phyloP scores from a whole-genome alignment of 2,329 filamentous ascomycete genomes.

The Alternaria ethzedia region DNA sequence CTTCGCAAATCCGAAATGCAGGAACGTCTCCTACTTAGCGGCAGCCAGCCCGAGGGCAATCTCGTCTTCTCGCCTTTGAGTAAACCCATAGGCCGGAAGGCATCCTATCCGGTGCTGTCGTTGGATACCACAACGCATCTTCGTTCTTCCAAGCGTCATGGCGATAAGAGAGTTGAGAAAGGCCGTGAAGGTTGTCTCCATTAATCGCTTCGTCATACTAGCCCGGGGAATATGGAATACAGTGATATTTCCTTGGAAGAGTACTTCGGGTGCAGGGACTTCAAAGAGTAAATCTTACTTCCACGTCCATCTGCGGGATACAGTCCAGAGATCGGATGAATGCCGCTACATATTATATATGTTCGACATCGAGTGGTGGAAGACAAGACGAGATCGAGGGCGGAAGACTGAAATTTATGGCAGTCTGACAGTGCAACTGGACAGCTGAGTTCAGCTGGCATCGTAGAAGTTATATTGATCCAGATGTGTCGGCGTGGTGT shows the following conservation, averaged over 20 bases:
- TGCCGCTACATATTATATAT: not conserved
- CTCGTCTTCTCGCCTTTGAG: not conserved
- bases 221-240: not conserved
- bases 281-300: not conserved
- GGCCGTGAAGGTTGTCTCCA: not conserved
- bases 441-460: conserved; percentile 14
- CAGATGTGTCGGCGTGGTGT: conserved; percentile 22
- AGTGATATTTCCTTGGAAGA: not conserved
- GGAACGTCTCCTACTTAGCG: not conserved
- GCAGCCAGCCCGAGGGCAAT: not conserved
- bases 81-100: not conserved
- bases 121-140: not conserved
- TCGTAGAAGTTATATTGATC: conserved; percentile 39
- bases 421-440: not conserved
- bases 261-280: not conserved
- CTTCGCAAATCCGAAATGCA: not conserved
- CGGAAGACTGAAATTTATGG: not conserved
- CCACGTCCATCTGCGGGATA: not conserved
- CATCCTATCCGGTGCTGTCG: not conserved
- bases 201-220: not conserved
- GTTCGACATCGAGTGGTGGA: not conserved
- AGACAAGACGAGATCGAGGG: not conserved
- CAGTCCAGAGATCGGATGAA: not conserved
- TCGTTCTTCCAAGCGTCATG: not conserved
- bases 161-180: not conserved